These are phyloP conservation scores for Mytilinidion resinicola DNA, from an alignment of 495 filamentous ascomycete species.

Conservation along the genomic window DNA sequence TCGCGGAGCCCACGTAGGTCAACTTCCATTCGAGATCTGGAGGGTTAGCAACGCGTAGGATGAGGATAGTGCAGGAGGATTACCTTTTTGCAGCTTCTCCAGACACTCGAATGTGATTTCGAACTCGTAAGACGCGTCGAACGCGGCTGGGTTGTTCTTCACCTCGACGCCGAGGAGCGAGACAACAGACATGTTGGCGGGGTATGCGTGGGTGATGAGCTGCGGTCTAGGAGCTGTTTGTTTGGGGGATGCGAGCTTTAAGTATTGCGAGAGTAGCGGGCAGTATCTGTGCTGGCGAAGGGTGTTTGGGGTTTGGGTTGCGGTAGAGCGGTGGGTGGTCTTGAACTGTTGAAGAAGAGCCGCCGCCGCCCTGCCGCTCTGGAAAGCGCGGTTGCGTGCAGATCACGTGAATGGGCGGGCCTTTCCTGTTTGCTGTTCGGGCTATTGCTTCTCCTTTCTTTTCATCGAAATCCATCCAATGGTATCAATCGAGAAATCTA, in stretches of 20 bases:
- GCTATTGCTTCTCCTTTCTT: too few relatives aligned
- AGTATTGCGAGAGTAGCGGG: too few relatives aligned
- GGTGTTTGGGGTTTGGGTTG: too few relatives aligned
- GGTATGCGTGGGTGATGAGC: background rate
- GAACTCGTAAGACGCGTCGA: constrained; percentile 83
- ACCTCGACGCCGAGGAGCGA: constrained; percentile 92
- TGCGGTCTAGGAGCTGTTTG: background rate
- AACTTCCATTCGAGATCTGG: constrained; percentile 98
- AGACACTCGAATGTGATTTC: constrained; percentile 99
- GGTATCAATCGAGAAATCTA: too few relatives aligned
- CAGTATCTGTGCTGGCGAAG: too few relatives aligned
- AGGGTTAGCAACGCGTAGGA: constrained; percentile 18
- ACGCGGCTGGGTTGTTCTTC: constrained; percentile 90
- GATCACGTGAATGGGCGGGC: too few relatives aligned
- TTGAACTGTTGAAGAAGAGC: too few relatives aligned
- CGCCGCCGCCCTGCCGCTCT: too few relatives aligned
- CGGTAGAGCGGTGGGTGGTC: too few relatives aligned
- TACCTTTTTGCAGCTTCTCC: constrained; percentile 86
- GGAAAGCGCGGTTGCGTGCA: too few relatives aligned
- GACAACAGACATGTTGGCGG: constrained; percentile 81
- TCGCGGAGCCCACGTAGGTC: constrained; percentile 96
- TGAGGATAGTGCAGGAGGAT: background rate
- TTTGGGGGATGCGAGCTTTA: background rate
- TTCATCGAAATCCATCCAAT: too few relatives aligned
- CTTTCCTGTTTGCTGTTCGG: too few relatives aligned